Conservation (phyloP, 768 basidiomycete species). For the Cystofilobasidium bisporidii region DNA sequence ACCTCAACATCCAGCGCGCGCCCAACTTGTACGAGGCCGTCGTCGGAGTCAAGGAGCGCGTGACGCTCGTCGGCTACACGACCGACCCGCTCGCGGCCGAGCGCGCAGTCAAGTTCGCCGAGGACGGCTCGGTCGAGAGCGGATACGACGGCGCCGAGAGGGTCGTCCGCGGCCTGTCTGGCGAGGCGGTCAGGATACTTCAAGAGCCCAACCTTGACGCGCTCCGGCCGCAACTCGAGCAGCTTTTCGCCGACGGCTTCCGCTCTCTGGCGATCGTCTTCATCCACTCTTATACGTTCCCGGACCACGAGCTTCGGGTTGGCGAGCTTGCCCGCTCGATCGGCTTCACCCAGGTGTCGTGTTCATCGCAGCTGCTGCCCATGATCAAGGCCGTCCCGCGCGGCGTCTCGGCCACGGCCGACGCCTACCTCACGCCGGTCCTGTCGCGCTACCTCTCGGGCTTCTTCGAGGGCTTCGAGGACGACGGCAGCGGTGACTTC, state of each 20-base stretch:
- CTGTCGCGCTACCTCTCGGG: constrained; percentile 14
- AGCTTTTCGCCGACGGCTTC: constrained; percentile 9
- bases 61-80: constrained; percentile 34
- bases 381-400: constrained; percentile 23
- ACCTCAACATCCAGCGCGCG: constrained; percentile 28
- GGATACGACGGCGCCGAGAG: constrained; percentile 4
- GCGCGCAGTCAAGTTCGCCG: constrained; percentile 15
- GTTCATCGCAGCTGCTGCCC: constrained; percentile 19
- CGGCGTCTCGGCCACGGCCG: constrained; percentile 24
- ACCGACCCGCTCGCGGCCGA: constrained; percentile 25
- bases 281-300: constrained; percentile 24
- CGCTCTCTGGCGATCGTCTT: constrained; percentile 21
- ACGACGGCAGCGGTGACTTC: constrained; percentile 1
- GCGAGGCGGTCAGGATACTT: constrained; percentile 26
- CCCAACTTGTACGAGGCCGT: constrained; percentile 27
- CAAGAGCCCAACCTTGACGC: constrained; percentile 7
- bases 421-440: constrained; percentile 36
- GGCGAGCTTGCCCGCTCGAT: constrained; percentile 30
- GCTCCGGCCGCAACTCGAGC: constrained; percentile 10
- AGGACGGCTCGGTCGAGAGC: background rate
- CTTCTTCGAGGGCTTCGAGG: constrained; percentile 18
- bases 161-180: constrained; percentile 24
- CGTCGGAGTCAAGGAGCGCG: constrained; percentile 30
- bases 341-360: constrained; percentile 28
- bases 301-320: constrained; percentile 31